phyloP scores from a whole-genome alignment of 805 yeast species.

The Saturnispora sekii region DNA sequence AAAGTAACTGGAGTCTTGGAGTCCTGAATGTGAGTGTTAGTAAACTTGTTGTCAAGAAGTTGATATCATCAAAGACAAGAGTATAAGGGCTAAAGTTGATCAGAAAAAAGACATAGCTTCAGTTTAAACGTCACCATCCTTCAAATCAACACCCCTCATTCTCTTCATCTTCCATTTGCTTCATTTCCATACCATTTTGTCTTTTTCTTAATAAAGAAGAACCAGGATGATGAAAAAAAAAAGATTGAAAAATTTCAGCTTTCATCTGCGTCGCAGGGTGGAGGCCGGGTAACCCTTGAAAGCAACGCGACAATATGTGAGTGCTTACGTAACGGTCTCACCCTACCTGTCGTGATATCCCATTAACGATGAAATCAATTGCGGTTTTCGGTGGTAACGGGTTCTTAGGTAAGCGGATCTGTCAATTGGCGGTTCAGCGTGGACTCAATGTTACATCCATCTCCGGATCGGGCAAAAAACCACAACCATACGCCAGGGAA shows the following conservation, averaged over 20 bases:
- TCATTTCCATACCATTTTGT: constrained; percentile 14
- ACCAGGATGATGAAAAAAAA: neutral
- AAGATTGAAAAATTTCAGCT: neutral
- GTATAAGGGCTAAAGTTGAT: too few species aligned
- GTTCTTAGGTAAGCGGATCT: constrained; percentile 61
- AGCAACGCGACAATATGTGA: too few species aligned
- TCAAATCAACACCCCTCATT: too few species aligned
- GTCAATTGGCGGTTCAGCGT: constrained; percentile 51
- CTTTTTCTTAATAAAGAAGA: constrained; percentile 7
- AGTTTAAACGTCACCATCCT: neutral
- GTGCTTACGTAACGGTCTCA: neutral
- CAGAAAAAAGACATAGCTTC: too few species aligned
- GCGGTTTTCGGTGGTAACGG: constrained; percentile 88
- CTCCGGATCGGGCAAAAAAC: constrained; percentile 45
- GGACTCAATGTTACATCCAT: constrained; percentile 64
- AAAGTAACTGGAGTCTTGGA: constrained; percentile 91
- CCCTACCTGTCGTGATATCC: neutral
- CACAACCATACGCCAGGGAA: constrained; percentile 23
- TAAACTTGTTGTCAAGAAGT: constrained; percentile 4
- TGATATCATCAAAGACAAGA: neutral
- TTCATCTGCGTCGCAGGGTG: neutral
- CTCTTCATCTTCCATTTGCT: too few species aligned
- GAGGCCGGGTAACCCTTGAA: constrained; percentile 1
- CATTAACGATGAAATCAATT: constrained; percentile 9
- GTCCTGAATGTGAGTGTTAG: constrained; percentile 27